phyloP scores from a whole-genome alignment of 495 filamentous ascomycete genomes.

The Chaetomium fimeti region DNA sequence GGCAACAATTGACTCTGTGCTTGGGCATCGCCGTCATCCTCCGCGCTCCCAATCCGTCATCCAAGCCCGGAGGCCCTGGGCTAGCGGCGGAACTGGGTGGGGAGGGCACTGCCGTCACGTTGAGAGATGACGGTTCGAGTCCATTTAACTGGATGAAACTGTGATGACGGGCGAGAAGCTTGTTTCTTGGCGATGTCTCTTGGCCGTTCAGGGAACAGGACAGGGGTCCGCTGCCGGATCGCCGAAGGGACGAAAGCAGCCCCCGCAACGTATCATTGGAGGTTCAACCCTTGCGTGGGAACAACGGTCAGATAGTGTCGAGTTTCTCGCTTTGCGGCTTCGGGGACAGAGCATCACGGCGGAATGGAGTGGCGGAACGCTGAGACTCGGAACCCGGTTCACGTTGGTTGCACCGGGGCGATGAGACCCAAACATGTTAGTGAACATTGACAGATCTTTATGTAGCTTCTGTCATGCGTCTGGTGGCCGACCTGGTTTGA shows the following conservation, averaged over 20 bases:
- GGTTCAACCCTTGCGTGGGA: background rate
- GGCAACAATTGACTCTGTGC: background rate
- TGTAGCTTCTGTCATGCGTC: background rate
- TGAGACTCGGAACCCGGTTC: background rate
- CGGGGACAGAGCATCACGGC: background rate
- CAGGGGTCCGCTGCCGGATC: conserved; percentile 10
- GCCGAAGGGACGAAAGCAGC: background rate
- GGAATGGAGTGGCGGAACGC: background rate
- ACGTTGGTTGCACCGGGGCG: background rate
- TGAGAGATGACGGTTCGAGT: background rate
- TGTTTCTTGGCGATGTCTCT: conserved; percentile 4
- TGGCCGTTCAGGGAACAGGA: background rate
- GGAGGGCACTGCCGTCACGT: background rate
- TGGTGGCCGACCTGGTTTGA: background rate
- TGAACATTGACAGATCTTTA: background rate
- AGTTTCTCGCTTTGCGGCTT: background rate
- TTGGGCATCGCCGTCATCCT: background rate
- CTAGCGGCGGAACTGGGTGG: conserved; percentile 3
- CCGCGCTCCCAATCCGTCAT: background rate
- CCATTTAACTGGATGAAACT: background rate
- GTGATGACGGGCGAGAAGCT: background rate
- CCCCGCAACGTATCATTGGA: background rate
- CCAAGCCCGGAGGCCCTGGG: background rate
- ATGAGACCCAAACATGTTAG: background rate
- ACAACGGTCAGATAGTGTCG: background rate